These are phyloP conservation scores for Arthrobotrys musiformis DNA, from an alignment of 2,329 filamentous ascomycete species.

Conservation along the genomic window DNA sequence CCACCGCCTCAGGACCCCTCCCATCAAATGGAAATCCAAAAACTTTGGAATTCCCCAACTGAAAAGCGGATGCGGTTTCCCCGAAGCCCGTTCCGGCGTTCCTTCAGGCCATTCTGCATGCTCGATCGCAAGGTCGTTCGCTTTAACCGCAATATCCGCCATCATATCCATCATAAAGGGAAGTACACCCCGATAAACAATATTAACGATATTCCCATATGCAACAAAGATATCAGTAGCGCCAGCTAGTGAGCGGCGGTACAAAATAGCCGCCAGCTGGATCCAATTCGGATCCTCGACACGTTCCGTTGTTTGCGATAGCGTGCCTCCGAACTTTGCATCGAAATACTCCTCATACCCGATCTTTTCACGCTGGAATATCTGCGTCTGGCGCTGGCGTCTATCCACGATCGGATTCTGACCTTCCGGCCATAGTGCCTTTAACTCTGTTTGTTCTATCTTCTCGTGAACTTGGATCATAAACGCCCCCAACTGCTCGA, in stretches of 20 bases:
- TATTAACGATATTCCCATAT: slow-evolving; percentile 5
- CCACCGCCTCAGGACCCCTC: background rate
- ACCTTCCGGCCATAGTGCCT: background rate
- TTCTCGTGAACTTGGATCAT: slow-evolving; percentile 5
- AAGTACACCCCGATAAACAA: slow-evolving; percentile 1
- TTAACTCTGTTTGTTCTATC: background rate
- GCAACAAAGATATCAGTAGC: background rate
- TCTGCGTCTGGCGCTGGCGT: slow-evolving; percentile 4
- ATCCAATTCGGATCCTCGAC: slow-evolving; percentile 18
- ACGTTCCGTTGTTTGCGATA: background rate
- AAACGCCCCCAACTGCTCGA: background rate
- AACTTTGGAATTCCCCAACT: slow-evolving; percentile 10
- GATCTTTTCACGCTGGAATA: slow-evolving; percentile 22
- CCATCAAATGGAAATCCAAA: background rate
- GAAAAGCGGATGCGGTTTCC: background rate
- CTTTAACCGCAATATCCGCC: slow-evolving; percentile 20
- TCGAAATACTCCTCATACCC: slow-evolving; percentile 29
- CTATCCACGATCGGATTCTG: background rate
- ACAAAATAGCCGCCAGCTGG: background rate
- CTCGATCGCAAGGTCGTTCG: background rate
- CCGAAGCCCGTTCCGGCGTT: too few relatives aligned
- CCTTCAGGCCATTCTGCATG: background rate
- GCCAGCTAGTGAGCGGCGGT: background rate
- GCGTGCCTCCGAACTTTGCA: slow-evolving; percentile 8
- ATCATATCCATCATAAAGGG: slow-evolving; percentile 26